phyloP scores from a whole-genome alignment of 345 rosid genomes.

The Cardamine resedifolia region DNA sequence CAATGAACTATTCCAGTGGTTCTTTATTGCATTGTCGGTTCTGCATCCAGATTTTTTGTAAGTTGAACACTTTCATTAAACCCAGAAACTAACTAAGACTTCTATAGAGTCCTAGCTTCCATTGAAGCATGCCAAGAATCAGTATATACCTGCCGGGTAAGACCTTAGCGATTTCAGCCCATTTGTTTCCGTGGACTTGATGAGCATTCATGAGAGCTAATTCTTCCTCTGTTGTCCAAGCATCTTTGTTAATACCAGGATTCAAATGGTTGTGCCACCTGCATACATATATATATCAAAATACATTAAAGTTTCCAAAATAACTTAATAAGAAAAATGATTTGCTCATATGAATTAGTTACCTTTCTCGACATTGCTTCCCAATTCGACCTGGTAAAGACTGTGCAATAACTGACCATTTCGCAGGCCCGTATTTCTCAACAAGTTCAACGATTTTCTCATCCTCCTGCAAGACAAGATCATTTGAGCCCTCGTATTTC shows the following conservation, averaged over 20 bases:
- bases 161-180: constrained; percentile 98
- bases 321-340: constrained; percentile 1
- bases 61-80: constrained; percentile 1
- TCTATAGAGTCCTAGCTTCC: constrained; percentile 4
- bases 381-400: constrained; percentile 96
- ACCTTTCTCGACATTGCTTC: constrained; percentile 99
- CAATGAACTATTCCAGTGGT: constrained; percentile 98
- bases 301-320: constrained; percentile 21
- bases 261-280: constrained; percentile 99
- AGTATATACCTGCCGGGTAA: constrained; percentile 87
- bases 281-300: constrained; percentile 28
- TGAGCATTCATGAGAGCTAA: constrained; percentile 80
- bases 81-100: not conserved
- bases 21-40: constrained; percentile 94
- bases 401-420: constrained; percentile 92
- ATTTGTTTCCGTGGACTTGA: constrained; percentile 71
- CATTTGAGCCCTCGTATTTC: constrained; percentile 6
- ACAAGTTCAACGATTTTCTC: constrained; percentile 82
- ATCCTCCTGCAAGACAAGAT: constrained; percentile 66
- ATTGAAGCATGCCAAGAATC: not conserved
- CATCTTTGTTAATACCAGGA: constrained; percentile 91
- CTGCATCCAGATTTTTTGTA: constrained; percentile 42
- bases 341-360: constrained; percentile 13
- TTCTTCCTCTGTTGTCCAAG: constrained; percentile 94
- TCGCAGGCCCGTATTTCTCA: constrained; percentile 71